Base-by-base conservation (phyloP, 257 asterid genomes). In the Ligustrum vulgare region DNA sequence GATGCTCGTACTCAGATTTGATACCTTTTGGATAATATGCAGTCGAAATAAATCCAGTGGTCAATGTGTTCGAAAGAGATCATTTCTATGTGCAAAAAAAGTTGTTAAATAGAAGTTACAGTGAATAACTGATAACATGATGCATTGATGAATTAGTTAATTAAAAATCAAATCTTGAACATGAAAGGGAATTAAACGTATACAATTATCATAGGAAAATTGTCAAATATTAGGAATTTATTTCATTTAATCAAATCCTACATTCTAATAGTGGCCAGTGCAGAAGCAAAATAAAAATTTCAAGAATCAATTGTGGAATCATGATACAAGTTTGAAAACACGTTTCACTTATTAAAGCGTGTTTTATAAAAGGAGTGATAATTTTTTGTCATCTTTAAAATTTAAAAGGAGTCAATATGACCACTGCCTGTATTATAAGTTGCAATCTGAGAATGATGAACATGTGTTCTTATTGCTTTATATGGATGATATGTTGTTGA, bases 221-320 rank as follows among this genome's bases (percentile, higher is more conserved):
- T 22, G 33, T 22, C 15, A 74, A 74, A 34, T 51, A 70, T 41
- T 58, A 58, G 6, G 7, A 36, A 76, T 20, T 74, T 37, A 18
- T 37, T 70, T 62, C 74, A 77, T 8, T 64, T 37, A 28, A 63
- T 51, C 80, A 71, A 11, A 75, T 25, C 62, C 72, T 78, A 58
- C 69, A 74, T 33, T 62, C 69, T 25, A 66, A 54, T 25, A 23
- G 47, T 76, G 70, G 9, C 74, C 37, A 78, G 45, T 35, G 76
- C 47, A 68, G 67, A 41, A 36, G 8, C 23, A 2, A 66, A 49
- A 33, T 37, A 12, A 69, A 49, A 16, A 68, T 13, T 60, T 5
- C 15, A 45, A 33, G 16, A 31, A 16, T 20, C 28, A n/a, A 56
- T 4, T 28, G 31, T 28, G 31, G n/a, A n/a, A n/a, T n/a, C n/a